Base-by-base conservation (phyloP, 768 basidiomycete genomes). In the Suillus decipiens region DNA sequence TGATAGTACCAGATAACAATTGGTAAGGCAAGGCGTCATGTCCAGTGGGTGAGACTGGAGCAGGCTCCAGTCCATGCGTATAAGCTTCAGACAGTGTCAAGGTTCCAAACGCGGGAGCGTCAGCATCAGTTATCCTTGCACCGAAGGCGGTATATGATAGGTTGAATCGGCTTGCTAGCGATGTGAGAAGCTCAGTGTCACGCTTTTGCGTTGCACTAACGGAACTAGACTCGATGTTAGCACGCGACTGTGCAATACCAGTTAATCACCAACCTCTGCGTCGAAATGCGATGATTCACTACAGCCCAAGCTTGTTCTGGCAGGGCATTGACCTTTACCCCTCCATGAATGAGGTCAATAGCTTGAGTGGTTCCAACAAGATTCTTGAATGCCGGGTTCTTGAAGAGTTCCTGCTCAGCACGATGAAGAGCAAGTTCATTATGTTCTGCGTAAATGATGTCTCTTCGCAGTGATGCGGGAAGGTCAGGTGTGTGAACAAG, bases 321-420 rank as follows among this genome's bases (percentile, higher is more conserved):
- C n/a, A 95, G 82, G n/a, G 92, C 91, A 69, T 94, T 94, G 36
- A 81, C 80, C 74, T 93, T 92, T 34, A 88, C 84, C 9, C 87
- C 88, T 24, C 86, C 86, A n/a, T 60, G 17, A 33, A 48, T 37
- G 37, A 93, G 71, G 68, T 92, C 90, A 59, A 88, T 81, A 1
- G 92, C 91, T 72, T 90, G 89, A 0, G 90, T 90, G 6, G 88
- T 92, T 36, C 84, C 80, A 4, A 85, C 76, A 22, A 86, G 68
- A 64, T 79, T 85, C 61, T 78, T 80, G 64, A 79, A 76, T 5
- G 65, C 31, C 0, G 70, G 71, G 66, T 84, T 74, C 56, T 78
- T 69, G 33, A 79, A 75, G 31, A 85, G 71, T 42, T 79, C 70
- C n/a, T 78, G 70, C 61, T 87, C 86, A 10, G 90, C 80, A 34